These are phyloP conservation scores for Malus sylvestris DNA, from an alignment of 306 rosid genomes.

Conservation along the genomic window DNA sequence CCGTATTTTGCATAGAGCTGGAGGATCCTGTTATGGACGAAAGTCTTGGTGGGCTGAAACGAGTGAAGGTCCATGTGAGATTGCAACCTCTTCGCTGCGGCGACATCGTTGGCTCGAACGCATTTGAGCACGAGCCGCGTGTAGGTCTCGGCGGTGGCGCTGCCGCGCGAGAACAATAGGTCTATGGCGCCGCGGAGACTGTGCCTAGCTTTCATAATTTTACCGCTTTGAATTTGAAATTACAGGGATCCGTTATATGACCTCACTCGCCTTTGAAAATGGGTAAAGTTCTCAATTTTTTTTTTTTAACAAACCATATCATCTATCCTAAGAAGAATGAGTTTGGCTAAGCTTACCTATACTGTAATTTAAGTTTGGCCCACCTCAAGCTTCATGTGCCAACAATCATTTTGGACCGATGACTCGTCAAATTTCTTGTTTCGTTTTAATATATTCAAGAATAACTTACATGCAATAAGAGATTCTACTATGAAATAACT, in stretches of 20 bases:
- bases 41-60: slow-evolving; percentile 44
- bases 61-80: slow-evolving; percentile 60
- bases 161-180: slow-evolving; percentile 33
- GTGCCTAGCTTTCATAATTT: slow-evolving; percentile 30
- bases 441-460: too few relatives aligned
- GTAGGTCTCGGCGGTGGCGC: slow-evolving; percentile 44
- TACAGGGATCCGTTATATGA: background rate
- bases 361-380: too few relatives aligned
- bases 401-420: too few relatives aligned
- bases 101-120: slow-evolving; percentile 42
- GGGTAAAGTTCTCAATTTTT: too few relatives aligned
- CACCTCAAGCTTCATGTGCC: too few relatives aligned
- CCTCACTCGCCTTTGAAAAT: background rate
- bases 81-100: slow-evolving; percentile 55
- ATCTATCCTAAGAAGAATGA: fast-evolving
- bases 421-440: too few relatives aligned
- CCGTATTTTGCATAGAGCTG: slow-evolving; percentile 43
- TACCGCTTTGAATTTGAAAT: background rate
- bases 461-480: too few relatives aligned
- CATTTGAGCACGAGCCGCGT: slow-evolving; percentile 56
- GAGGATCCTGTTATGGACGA: slow-evolving; percentile 53
- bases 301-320: too few relatives aligned
- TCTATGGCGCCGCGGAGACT: slow-evolving; percentile 44
- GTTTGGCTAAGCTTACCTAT: too few relatives aligned
- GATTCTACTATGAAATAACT: too few relatives aligned